Evolutionary conservation across 2,329 filamentous ascomycete species (phyloP), one percentile per base, ranked within the genome.

Genomic region (Furcasterigmium furcatum): DNA sequence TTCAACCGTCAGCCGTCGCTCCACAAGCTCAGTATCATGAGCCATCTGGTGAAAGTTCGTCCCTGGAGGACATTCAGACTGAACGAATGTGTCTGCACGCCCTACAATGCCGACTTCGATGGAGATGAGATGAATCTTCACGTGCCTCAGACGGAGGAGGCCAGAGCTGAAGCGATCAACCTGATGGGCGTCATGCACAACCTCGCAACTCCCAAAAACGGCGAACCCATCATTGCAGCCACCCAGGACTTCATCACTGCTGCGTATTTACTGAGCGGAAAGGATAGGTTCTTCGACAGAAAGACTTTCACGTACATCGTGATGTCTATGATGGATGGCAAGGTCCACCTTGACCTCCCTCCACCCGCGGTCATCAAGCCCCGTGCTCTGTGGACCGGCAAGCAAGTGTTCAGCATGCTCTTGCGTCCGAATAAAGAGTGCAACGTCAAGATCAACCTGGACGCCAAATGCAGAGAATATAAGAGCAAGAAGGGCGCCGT

Each of bases 61-160:
- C 94, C 92, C 0, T 95, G 94, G 85, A 84, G 91, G 65, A 99
- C 94, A 0, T 97, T 99, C 63, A 86, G 94, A 45, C 77, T 99
- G 16, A 99, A 99, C 62, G 94, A 99, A 64, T 99, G 94, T 79
- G 94, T 96, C 2, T 99, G 94, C 68, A 91, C 88, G 50, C 94
- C 94, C 4, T 99, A 99, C 75, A 99, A 99, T 57, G 94, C 94
- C 46, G 94, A 99, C 79, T 99, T 99, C 56, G 94, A 99, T 58
- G 94, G 94, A 49, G 94, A 99, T 57, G 94, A 99, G 66, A 99
- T 99, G 94, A 99, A 99, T 58, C 70, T 99, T 40, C 94, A 99
- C 67, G 91, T 99, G 14, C 94, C 94, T 3, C 94, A 99, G 63
- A 97, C 94, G 0, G 94, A 99, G 70, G 94, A 99, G 67, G 92